Conservation (phyloP, 352 stramenopile genomes). For the Globisporangium viniferum region DNA sequence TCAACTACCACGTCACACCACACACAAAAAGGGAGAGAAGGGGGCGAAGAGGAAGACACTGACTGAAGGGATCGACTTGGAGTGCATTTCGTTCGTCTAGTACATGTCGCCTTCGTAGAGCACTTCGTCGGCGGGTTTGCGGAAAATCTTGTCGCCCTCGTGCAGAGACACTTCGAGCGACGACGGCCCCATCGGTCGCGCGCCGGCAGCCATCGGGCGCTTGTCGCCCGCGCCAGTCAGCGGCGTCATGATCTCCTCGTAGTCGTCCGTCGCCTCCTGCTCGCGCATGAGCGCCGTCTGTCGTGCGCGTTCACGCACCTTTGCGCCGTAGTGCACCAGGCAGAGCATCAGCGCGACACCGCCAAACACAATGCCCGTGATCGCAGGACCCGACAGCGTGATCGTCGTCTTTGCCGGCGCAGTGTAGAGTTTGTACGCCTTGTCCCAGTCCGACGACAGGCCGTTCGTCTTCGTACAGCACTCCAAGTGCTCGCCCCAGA, state of each 20-base stretch:
- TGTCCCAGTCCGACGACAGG: slow-evolving; percentile 69
- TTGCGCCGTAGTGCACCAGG: slow-evolving; percentile 79
- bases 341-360: slow-evolving; percentile 79
- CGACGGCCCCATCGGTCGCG: slow-evolving; percentile 60
- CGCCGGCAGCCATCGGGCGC: slow-evolving; percentile 43
- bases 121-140: slow-evolving; percentile 78
- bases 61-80: neutral
- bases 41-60: neutral
- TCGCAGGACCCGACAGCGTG: slow-evolving; percentile 59
- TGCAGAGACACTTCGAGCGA: slow-evolving; percentile 81
- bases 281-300: slow-evolving; percentile 87
- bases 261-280: slow-evolving; percentile 86
- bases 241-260: slow-evolving; percentile 90
- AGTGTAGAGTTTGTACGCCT: slow-evolving; percentile 66
- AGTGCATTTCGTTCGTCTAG: slow-evolving; percentile 28
- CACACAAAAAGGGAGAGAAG: slow-evolving; percentile 1
- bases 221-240: slow-evolving; percentile 69
- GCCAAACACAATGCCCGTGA: slow-evolving; percentile 80
- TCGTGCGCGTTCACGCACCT: slow-evolving; percentile 72
- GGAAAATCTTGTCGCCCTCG: slow-evolving; percentile 88
- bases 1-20: neutral
- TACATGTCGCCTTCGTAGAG: slow-evolving; percentile 90
- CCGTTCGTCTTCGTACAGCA: slow-evolving; percentile 65
- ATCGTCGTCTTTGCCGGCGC: slow-evolving; percentile 43
- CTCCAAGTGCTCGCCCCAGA: slow-evolving; percentile 81